Base-by-base conservation (phyloP, 306 rosid genomes). In the Vigna angularis region DNA sequence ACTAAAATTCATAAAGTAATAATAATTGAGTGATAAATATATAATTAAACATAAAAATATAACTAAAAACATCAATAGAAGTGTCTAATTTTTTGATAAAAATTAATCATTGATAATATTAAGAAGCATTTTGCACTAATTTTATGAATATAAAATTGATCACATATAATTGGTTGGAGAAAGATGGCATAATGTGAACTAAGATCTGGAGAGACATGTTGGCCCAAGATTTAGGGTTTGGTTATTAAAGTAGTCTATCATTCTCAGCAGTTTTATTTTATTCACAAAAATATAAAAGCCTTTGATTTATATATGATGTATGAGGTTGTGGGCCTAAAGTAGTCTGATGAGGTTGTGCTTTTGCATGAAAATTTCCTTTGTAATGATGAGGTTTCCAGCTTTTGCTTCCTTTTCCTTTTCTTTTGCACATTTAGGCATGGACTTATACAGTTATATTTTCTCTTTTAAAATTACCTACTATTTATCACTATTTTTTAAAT, bases 161-260 rank as follows among this genome's bases (percentile, higher is more conserved):
- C 24, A 69, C 6, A 79, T 52, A 85, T 70, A 82, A 83, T 57
- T 57, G 8, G 28, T 24, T 26, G 68, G 78, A 85, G 72, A 28
- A 77, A 69, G 57, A 65, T 50, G 74, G 61, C 66, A 77, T 72
- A 75, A 71, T 80, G 75, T 73, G 96, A 84, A 82, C 28, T 49
- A 70, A 75, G 65, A 68, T 71, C 66, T 30, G 32, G 42, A 32
- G 38, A 66, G 81, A 81, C 88, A 81, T 36, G 80, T 89, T 84
- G 91, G 86, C 79, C 92, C 90, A 85, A 83, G 34, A 70, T 77
- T 87, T 85, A 78, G 88, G 87, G 85, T 89, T 78, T 86, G 86
- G 82, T 83, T 84, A 79, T 85, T 68, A 72, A 56, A 86, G 93
- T 81, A 75, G 73, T 26, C 32, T 73, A 84, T 87, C 74, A 86